phyloP scores from a whole-genome alignment of 2,329 filamentous ascomycete genomes.

The Ophiognomonia clavigignenti-juglandacearum region DNA sequence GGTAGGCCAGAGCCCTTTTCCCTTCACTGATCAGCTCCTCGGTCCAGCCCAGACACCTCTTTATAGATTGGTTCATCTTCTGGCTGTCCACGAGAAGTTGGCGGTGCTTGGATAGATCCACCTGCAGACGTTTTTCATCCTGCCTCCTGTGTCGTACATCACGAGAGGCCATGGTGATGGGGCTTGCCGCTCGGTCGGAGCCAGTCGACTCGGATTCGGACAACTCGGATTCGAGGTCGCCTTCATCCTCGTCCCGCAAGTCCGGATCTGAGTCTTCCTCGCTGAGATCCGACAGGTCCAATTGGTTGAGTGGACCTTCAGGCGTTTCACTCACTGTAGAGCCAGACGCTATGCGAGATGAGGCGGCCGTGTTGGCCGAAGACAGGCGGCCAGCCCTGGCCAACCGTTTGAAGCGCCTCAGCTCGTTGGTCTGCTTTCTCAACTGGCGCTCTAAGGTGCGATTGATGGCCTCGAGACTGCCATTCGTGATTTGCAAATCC shows the following conservation, averaged over 20 bases:
- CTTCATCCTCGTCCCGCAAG: conserved; percentile 31
- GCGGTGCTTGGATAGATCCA: conserved; percentile 84
- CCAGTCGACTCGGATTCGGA: conserved; percentile 33
- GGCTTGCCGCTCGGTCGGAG: conserved; percentile 34
- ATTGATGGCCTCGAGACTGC: conserved; percentile 91
- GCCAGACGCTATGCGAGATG: conserved; percentile 36
- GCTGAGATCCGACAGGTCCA: conserved; percentile 46
- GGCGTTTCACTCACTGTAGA: conserved; percentile 34
- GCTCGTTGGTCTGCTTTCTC: conserved; percentile 82
- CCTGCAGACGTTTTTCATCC: conserved; percentile 77
- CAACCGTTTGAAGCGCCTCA: conserved; percentile 80
- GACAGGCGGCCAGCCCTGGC: conserved; percentile 76
- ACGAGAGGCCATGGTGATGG: conserved; percentile 33
- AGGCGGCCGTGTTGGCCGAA: conserved; percentile 42
- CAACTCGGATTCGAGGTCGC: conserved; percentile 44
- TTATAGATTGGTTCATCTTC: conserved; percentile 92
- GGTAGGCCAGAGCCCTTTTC: conserved; percentile 79
- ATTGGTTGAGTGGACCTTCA: conserved; percentile 35
- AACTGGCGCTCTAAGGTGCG: conserved; percentile 86
- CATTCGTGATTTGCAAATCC: conserved; percentile 94
- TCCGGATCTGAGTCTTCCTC: conserved; percentile 35
- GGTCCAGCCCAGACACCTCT: conserved; percentile 82
- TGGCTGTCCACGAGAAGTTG: conserved; percentile 85
- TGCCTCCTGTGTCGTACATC: conserved; percentile 55
- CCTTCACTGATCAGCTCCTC: conserved; percentile 88